Base-by-base conservation (phyloP, 768 basidiomycete genomes). In the Ramaria sp. region DNA sequence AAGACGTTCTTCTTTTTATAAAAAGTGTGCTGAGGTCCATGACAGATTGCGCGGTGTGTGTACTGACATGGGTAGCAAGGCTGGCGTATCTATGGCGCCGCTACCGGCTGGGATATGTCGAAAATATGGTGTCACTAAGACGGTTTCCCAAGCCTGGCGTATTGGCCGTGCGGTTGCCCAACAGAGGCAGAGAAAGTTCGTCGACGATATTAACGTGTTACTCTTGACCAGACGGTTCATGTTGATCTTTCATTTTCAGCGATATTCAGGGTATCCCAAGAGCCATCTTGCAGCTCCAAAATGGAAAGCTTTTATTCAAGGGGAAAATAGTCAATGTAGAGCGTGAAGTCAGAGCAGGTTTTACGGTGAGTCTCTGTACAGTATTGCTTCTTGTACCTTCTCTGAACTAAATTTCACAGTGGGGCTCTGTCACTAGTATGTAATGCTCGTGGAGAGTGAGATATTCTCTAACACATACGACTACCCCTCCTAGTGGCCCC, bases 271-370 rank as follows among this genome's bases (percentile, higher is more conserved):
- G 58, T 25, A 62, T 71, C 10, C 63, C 67, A 3, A 20, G 58
- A 5, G 64, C 65, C 8, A 68, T 71, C 27, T 55, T 69, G 6
- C 59, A 61, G 37, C 59, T 64, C 3, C 66, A 67, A 52, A 65
- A 64, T 67, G 58, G 74, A 61, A 59, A 70, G 59, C 61, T 71
- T 62, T 60, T 83, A 24, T 83, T 83, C 62, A 63, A 69, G 25
- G 83, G 83, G 13, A 85, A 85, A 65, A 78, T 83, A 24, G 60
- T 77, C 22, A 73, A 78, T 50, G 78, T 80, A 44, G 63, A 65
- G 48, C 61, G 76, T 44, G 67, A 64, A 64, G 58, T 71, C n/a
- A 70, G 70, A 59, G 75, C 39, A 51, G 65, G 60, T 41, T 63
- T 60, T 56, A 62, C 58, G 18, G 45, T 65, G 24, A 60, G 64